A percentile compares a stretch with the other conserved stretches of the same genome.
These are phyloP conservation scores for Fusarium sp. DNA, from an alignment of 2,329 filamentous ascomycete species.

Conservation along the genomic window DNA sequence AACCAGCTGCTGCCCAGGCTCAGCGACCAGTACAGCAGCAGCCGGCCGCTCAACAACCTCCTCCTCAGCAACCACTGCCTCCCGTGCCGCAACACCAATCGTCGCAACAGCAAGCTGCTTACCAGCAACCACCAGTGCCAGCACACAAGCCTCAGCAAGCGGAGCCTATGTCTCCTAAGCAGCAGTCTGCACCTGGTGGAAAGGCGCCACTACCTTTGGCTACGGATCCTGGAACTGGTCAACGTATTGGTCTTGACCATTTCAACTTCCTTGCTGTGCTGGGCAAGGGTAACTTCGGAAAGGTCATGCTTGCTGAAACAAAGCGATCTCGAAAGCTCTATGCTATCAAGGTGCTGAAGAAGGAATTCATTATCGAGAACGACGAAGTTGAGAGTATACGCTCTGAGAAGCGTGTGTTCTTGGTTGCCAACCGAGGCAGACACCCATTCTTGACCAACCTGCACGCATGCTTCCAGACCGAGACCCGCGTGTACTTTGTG, in stretches of 20 bases:
- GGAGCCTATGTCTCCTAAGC: slow-evolving; percentile 50
- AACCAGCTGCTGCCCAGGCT: slow-evolving; percentile 46
- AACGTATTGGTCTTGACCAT: slow-evolving; percentile 93
- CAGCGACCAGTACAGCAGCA: slow-evolving; percentile 47
- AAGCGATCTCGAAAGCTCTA: slow-evolving; percentile 93
- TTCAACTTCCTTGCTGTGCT: slow-evolving; percentile 99
- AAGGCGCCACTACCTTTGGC: slow-evolving; percentile 76
- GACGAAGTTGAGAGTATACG: slow-evolving; percentile 98
- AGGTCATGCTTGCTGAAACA: slow-evolving; percentile 99
- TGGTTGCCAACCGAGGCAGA: slow-evolving; percentile 96
- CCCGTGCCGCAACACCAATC: slow-evolving; percentile 47
- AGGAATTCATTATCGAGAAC: slow-evolving; percentile 99
- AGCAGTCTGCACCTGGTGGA: slow-evolving; percentile 48
- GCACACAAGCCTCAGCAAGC: slow-evolving; percentile 55
- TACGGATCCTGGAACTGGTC: slow-evolving; percentile 77
- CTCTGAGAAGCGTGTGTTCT: slow-evolving; percentile 96
- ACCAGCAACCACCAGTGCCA: slow-evolving; percentile 50
- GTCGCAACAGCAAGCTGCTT: slow-evolving; percentile 49
- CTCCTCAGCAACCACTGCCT: slow-evolving; percentile 52
- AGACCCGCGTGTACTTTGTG: slow-evolving; percentile 98
- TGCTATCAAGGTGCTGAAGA: slow-evolving; percentile 98
- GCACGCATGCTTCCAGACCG: slow-evolving; percentile 98
- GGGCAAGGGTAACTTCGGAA: slow-evolving; percentile 99
- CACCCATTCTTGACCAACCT: slow-evolving; percentile 96
- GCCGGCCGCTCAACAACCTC: slow-evolving; percentile 52